A percentile compares a stretch with the other conserved stretches of the same genome.
phyloP scores from a whole-genome alignment of 2,329 filamentous ascomycete genomes.

The Mollisia scopiformis region DNA sequence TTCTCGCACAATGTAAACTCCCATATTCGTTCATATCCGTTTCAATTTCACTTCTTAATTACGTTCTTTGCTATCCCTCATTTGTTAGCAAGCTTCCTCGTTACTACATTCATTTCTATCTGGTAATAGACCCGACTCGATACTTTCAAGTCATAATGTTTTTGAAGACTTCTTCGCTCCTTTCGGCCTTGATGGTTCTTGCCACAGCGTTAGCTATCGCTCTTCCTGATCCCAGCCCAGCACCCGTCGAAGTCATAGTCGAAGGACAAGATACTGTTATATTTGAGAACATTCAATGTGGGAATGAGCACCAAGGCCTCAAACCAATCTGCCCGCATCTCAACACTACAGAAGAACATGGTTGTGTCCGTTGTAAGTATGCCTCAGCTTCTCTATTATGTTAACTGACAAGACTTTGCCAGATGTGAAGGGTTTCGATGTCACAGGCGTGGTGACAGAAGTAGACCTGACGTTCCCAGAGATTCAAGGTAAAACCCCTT shows the following conservation, averaged over 20 bases:
- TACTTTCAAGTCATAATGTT: background rate
- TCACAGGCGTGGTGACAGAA: constrained; percentile 6
- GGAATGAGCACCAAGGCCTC: constrained; percentile 1
- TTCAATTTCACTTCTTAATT: background rate
- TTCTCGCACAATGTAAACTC: background rate
- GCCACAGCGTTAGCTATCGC: background rate
- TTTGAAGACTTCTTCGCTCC: background rate
- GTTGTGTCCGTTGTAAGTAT: constrained; percentile 3
- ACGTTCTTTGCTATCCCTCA: background rate
- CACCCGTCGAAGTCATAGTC: background rate
- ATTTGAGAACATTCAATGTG: constrained; percentile 4
- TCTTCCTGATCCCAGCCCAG: background rate
- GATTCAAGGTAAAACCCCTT: constrained; percentile 6
- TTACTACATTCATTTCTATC: background rate
- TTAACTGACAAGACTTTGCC: background rate
- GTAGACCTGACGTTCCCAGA: constrained; percentile 8
- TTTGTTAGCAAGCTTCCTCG: background rate
- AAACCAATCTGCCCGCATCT: constrained; percentile 6
- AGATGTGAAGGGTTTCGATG: constrained; percentile 10
- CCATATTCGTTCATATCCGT: background rate
- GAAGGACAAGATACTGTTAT: background rate
- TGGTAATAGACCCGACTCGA: background rate
- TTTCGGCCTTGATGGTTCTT: background rate
- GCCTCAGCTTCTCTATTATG: background rate
- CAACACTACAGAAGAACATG: background rate